Percentiles rank a stretch among this genome's conserved stretches.
Evolutionary conservation across 2,329 filamentous ascomycete genomes (phyloP).

Genomic region (Didymellaceae sp.): DNA sequence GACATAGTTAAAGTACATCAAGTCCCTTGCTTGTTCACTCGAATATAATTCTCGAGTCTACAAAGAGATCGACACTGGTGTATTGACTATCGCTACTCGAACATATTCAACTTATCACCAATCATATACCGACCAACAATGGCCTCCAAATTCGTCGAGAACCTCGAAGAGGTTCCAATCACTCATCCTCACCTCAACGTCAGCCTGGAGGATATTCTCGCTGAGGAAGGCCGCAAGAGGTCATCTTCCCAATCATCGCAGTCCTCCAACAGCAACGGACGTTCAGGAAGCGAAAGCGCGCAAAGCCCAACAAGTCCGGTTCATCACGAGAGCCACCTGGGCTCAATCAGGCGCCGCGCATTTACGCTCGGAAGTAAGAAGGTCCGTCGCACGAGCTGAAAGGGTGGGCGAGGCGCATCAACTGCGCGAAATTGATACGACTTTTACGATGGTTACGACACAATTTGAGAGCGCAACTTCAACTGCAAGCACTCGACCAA

Average conservation of each 20-base stretch:
- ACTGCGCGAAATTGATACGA: slow-evolving; percentile 14
- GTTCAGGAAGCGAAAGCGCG: slow-evolving; percentile 32
- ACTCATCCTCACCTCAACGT: slow-evolving; percentile 50
- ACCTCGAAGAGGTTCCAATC: slow-evolving; percentile 47
- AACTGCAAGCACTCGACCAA: slow-evolving; percentile 31
- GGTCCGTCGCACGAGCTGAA: slow-evolving; percentile 32
- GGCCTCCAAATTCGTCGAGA: slow-evolving; percentile 49
- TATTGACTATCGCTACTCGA: neutral
- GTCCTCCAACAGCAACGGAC: slow-evolving; percentile 30
- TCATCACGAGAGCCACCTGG: slow-evolving; percentile 29
- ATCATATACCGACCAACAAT: slow-evolving; percentile 25
- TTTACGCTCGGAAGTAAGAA: slow-evolving; percentile 46
- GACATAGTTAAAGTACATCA: slow-evolving; percentile 11
- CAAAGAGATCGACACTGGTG: neutral
- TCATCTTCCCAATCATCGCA: slow-evolving; percentile 43
- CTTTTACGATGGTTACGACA: slow-evolving; percentile 15
- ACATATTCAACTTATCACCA: neutral
- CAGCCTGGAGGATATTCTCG: slow-evolving; percentile 49
- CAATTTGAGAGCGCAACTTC: neutral
- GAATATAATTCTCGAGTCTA: slow-evolving; percentile 6
- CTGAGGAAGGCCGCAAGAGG: slow-evolving; percentile 45
- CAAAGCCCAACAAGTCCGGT: slow-evolving; percentile 36
- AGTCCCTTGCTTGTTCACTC: slow-evolving; percentile 14
- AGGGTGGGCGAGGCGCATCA: neutral
- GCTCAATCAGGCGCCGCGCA: slow-evolving; percentile 31